These are phyloP conservation scores for Diversispora epigaea DNA, from an alignment of 192 early-diverging fungal genomes.

Conservation along the genomic window DNA sequence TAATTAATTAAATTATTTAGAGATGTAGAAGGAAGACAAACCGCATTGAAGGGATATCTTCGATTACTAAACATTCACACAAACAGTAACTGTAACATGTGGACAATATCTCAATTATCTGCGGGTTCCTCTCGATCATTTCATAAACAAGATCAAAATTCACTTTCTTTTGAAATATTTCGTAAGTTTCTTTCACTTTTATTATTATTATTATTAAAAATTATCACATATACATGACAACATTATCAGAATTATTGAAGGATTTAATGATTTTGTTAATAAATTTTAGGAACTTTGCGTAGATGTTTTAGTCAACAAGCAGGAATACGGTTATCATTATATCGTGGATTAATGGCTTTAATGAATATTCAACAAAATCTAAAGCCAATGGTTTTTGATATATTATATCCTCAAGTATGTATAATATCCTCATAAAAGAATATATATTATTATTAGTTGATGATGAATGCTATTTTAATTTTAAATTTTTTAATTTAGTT, in stretches of 20 bases:
- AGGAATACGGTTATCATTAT: constrained; percentile 56
- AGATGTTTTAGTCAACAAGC: constrained; percentile 70
- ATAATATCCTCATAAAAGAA: not conserved
- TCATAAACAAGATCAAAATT: constrained; percentile 13
- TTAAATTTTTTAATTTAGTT: constrained; percentile 18
- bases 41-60: constrained; percentile 63
- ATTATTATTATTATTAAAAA: too few relatives aligned
- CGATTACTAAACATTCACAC: constrained; percentile 45
- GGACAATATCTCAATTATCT: constrained; percentile 21
- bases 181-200: too few relatives aligned
- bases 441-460: not conserved
- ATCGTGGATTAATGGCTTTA: constrained; percentile 54
- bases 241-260: too few relatives aligned
- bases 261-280: constrained; percentile 33
- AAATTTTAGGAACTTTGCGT: constrained; percentile 58
- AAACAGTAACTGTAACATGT: constrained; percentile 24
- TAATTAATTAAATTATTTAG: constrained; percentile 31
- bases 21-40: constrained; percentile 57
- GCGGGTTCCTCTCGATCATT: not conserved
- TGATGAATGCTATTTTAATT: not conserved
- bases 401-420: constrained; percentile 50
- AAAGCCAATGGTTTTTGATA: constrained; percentile 49
- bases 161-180: constrained; percentile 36
- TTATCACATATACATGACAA: not conserved
- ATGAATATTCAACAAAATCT: constrained; percentile 40